Conservation (phyloP, 495 filamentous ascomycete species). For the Penicillium taxi region DNA sequence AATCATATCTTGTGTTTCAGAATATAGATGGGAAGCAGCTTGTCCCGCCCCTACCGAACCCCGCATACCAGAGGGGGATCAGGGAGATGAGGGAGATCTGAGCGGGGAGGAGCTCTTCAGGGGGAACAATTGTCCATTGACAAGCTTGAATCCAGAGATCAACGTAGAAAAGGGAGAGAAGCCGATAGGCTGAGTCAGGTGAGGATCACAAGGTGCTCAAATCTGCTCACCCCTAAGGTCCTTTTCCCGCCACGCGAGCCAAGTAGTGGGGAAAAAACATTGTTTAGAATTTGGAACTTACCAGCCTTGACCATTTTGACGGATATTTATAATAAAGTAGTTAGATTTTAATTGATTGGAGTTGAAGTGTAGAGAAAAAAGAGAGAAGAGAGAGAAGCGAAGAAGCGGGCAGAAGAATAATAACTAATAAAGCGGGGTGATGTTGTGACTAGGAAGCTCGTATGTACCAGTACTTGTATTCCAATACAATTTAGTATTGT, state of each 20-base stretch:
- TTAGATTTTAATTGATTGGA: conserved; percentile 11
- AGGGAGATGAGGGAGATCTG: conserved; percentile 1
- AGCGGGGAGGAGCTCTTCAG: not conserved
- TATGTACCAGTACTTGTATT: no score
- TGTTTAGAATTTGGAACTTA: conserved; percentile 46
- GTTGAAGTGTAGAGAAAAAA: conserved; percentile 5
- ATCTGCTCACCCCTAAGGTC: conserved; percentile 45
- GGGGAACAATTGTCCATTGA: not conserved
- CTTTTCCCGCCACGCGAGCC: conserved; percentile 14
- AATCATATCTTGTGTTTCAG: conserved; percentile 1
- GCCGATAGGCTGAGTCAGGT: conserved; percentile 32
- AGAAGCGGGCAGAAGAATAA: conserved; percentile 8
- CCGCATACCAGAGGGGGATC: not conserved
- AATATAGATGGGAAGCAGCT: conserved; percentile 6
- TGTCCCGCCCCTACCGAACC: no score
- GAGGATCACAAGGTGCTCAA: conserved; percentile 44
- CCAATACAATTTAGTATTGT: no score
- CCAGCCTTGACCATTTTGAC: conserved; percentile 94
- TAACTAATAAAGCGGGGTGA: conserved; percentile 28
- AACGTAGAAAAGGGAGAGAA: conserved; percentile 10
- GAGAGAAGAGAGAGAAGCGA: conserved; percentile 11
- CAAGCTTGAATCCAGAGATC: no score
- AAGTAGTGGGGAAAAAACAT: conserved; percentile 1
- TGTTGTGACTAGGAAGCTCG: conserved; percentile 28
- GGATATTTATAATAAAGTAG: conserved; percentile 25